phyloP scores from a whole-genome alignment of 2,329 filamentous ascomycete species.

The Decorospora gaudefroyi region DNA sequence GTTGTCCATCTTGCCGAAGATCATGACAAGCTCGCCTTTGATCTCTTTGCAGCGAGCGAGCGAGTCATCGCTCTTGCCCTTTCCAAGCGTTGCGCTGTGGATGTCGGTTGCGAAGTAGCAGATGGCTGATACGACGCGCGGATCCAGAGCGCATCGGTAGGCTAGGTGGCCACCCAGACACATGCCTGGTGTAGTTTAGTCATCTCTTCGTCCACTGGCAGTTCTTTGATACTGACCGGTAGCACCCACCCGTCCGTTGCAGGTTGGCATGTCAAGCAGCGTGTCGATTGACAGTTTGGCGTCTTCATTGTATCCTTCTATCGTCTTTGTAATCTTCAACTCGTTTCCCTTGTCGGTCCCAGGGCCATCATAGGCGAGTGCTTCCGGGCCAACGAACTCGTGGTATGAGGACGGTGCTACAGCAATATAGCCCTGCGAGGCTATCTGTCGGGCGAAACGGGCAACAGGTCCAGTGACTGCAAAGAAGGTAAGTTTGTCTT shows the following conservation, averaged over 20 bases:
- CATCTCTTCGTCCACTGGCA: background rate
- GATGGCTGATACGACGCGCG: constrained; percentile 74
- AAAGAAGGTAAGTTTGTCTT: background rate
- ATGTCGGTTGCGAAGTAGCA: constrained; percentile 95
- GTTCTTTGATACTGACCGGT: constrained; percentile 28
- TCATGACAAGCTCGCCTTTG: constrained; percentile 80
- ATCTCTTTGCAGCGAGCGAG: constrained; percentile 67
- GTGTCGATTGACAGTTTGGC: constrained; percentile 51
- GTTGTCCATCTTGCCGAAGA: constrained; percentile 89
- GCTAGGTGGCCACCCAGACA: constrained; percentile 90
- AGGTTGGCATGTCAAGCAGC: constrained; percentile 51
- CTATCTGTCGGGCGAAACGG: constrained; percentile 88
- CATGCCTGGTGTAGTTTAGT: constrained; percentile 69
- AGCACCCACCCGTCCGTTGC: constrained; percentile 70
- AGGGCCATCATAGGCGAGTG: constrained; percentile 81
- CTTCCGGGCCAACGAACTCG: constrained; percentile 84
- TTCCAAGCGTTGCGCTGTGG: constrained; percentile 76
- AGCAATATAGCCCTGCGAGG: constrained; percentile 90
- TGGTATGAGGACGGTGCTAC: constrained; percentile 90
- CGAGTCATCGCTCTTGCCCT: constrained; percentile 66
- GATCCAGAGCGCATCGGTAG: constrained; percentile 73
- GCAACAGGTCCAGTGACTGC: constrained; percentile 83
- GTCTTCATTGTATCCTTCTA: constrained; percentile 78
- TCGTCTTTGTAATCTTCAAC: constrained; percentile 83
- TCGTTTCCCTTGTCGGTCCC: constrained; percentile 87